Percentiles rank a stretch among this genome's conserved stretches.
These are phyloP conservation scores for Glomus cerebriforme DNA, from an alignment of 192 early-diverging fungal species.

Conservation along the genomic window DNA sequence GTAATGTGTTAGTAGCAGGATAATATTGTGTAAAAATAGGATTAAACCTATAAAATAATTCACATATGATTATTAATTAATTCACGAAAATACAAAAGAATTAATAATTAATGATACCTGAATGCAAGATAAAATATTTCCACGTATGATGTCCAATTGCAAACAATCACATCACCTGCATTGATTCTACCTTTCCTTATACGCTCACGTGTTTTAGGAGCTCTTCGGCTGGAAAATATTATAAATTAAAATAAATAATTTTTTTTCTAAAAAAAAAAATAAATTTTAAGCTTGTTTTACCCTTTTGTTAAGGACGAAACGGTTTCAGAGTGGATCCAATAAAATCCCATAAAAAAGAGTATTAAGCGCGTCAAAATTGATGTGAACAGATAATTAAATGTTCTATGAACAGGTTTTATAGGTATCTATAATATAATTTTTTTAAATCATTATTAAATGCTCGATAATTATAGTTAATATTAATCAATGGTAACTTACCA, in stretches of 20 bases:
- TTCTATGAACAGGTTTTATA: conserved; percentile 39
- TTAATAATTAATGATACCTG: conserved; percentile 43
- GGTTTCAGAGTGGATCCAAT: conserved; percentile 63
- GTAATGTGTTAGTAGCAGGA: conserved; percentile 49
- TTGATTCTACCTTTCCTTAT: conserved; percentile 31
- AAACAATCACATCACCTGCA: conserved; percentile 75
- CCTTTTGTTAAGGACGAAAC: conserved; percentile 65
- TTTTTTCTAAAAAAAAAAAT: neutral
- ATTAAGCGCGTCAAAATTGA: conserved; percentile 54
- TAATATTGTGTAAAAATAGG: conserved; percentile 65
- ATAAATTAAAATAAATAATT: neutral
- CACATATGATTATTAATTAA: neutral
- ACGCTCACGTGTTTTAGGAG: conserved; percentile 33
- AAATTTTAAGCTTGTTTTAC: conserved; percentile 41
- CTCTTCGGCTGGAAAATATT: conserved; percentile 27
- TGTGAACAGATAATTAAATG: conserved; percentile 43
- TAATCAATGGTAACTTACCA: conserved; percentile 36
- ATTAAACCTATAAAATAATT: conserved; percentile 50
- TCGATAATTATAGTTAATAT: neutral
- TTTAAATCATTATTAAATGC: neutral
- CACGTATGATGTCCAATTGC: conserved; percentile 84
- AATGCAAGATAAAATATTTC: conserved; percentile 76
- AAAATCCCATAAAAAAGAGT: conserved; percentile 74
- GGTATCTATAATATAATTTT: conserved; percentile 28
- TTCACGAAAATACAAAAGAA: neutral